Evolutionary conservation across 2,329 filamentous ascomycete species (phyloP), one percentile per base, ranked within the genome.

Genomic region (Colletotrichum chrysophilum): DNA sequence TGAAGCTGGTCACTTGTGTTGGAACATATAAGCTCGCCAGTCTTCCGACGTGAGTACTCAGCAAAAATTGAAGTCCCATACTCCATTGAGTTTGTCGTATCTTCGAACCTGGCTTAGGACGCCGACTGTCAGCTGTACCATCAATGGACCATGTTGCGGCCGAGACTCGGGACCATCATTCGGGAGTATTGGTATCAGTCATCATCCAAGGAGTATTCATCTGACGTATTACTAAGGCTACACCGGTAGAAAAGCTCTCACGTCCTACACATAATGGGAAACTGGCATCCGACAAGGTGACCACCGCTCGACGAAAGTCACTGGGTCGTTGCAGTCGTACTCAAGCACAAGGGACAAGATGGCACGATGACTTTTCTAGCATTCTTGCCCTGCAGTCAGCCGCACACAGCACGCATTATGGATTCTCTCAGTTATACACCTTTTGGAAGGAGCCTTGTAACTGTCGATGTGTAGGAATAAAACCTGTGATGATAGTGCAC

Each of bases 261-360:
- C 4, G 43, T 7, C 10, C 9, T 12, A 12, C 10, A 48, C 3
- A 48, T 8, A 43, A 48, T 10, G 18, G 10, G 9, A 43, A 18
- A 18, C 8, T 10, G 36, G 8, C 2, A 2, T 18, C 4, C 0
- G 36, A 18, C 1, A 43, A 18, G 2, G 8, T 38, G 36, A 16
- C 6, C 6, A 18, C 16, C 7, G 14, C 36, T 38, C 16, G 9
- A 48, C 18, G 3, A 48, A 4, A n/a, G 38, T 10, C 36, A 18
- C 36, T 18, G 16, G 36, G 36, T 18, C 1, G 18, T 38, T 18
- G 16, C 16, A 38, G 16, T 1, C 36, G 7, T 38, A 9, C 16
- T 38, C 36, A 9, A 38, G 36, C 36, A 18, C 7, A 2, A 16
- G 16, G 16, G 7, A 18, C 14, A 38, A 9, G 36, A 38, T 18